Percentiles rank a stretch among this genome's conserved stretches.
Evolutionary conservation across 2,329 filamentous ascomycete genomes (phyloP).

Genomic region (Aaosphaeria pasadenensis): DNA sequence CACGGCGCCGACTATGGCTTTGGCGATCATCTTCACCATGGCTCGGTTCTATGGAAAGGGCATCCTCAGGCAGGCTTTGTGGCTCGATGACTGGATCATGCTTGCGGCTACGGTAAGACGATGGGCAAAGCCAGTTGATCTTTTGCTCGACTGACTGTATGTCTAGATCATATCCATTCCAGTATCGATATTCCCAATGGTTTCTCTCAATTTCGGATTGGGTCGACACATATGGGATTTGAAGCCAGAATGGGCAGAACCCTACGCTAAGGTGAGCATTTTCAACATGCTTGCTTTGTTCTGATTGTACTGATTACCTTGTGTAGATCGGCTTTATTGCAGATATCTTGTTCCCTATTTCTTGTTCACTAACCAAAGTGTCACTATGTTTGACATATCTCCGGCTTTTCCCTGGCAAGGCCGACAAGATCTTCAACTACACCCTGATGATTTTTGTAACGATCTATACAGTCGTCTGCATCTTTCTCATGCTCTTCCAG

Average conservation of each 20-base stretch:
- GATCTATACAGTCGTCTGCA: conserved; percentile 15
- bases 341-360: conserved; percentile 20
- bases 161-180: conserved; percentile 14
- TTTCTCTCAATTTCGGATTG: conserved; percentile 15
- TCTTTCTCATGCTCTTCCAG: conserved; percentile 22
- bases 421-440: conserved; percentile 20
- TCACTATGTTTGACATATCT: conserved; percentile 28
- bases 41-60: conserved; percentile 22
- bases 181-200: conserved; percentile 16
- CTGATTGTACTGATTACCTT: not conserved
- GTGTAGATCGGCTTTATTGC: conserved; percentile 17
- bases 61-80: conserved; percentile 14
- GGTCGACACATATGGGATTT: conserved; percentile 27
- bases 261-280: conserved; percentile 19
- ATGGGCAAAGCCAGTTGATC: not conserved
- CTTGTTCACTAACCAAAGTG: conserved; percentile 23
- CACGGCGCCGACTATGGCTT: conserved; percentile 11
- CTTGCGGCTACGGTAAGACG: conserved; percentile 17
- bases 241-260: conserved; percentile 17
- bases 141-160: not conserved
- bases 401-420: conserved; percentile 20
- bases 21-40: conserved; percentile 15
- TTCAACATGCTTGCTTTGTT: not conserved
- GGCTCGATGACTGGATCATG: conserved; percentile 25
- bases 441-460: conserved; percentile 14